Evolutionary conservation across 495 filamentous ascomycete genomes (phyloP).

Genomic region (Penicillium canescens): DNA sequence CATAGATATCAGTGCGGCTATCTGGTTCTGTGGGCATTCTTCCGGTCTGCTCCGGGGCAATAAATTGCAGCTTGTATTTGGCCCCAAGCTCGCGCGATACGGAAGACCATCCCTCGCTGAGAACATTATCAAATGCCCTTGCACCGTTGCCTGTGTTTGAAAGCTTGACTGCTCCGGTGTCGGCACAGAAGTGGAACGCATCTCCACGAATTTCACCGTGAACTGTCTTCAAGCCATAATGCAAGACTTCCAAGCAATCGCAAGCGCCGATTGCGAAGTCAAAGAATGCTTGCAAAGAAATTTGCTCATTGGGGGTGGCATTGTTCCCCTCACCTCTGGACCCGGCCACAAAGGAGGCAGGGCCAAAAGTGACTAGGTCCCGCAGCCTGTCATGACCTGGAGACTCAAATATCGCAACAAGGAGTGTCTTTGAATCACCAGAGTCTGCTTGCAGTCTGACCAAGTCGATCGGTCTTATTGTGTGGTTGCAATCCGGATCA

Average conservation of each 20-base stretch:
- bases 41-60: conserved; percentile 90
- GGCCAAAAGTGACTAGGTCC: conserved; percentile 72
- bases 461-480: conserved; percentile 72
- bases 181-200: conserved; percentile 78
- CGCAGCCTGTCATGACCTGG: conserved; percentile 72
- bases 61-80: conserved; percentile 81
- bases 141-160: conserved; percentile 82
- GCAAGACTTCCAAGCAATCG: conserved; percentile 81
- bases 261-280: conserved; percentile 87
- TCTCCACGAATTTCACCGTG: conserved; percentile 88
- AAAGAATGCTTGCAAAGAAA: conserved; percentile 72
- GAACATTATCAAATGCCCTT: conserved; percentile 81
- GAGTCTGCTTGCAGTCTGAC: conserved; percentile 62
- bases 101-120: conserved; percentile 81
- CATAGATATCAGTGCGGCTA: conserved; percentile 87
- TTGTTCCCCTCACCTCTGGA: conserved; percentile 52
- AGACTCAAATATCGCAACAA: conserved; percentile 77
- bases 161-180: conserved; percentile 69
- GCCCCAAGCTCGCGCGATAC: conserved; percentile 77
- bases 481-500: conserved; percentile 73
- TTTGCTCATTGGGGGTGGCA: conserved; percentile 52
- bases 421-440: conserved; percentile 62
- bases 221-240: conserved; percentile 77
- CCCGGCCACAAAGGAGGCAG: conserved; percentile 63
- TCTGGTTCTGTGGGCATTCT: conserved; percentile 88